Base-by-base conservation (phyloP, 108 stramenopile genomes). In the Nannochloropsis gaditana region DNA sequence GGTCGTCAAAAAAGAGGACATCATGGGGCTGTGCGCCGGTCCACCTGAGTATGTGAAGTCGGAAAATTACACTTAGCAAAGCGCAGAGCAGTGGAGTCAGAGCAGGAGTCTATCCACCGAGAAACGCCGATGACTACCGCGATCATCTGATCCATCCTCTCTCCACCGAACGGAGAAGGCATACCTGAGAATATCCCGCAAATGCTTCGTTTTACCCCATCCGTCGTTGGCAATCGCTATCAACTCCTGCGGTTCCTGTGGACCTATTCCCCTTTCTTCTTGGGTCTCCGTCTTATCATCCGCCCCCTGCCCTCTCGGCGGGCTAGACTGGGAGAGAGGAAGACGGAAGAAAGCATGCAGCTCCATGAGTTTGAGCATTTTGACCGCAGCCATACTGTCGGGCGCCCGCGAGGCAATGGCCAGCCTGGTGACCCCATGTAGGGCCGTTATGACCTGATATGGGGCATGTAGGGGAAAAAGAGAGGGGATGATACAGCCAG, bases 101-200 rank as follows among this genome's bases (percentile, higher is more conserved):
- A 31, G 0, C 31, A 31, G 1, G 31, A 31, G 31, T 31, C 31
- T 31, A 31, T 31, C 31, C 31, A 31, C 31, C 31, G 31, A 31
- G 31, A 31, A 31, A 31, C 1, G 31, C 31, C 31, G 31, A 31
- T 31, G 31, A 31, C 31, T 31, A 31, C 31, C 31, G 31, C 31
- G 31, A 31, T 31, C 31, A 31, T 31, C 31, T 31, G 31, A 31
- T 31, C 31, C 31, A 31, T 31, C 31, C 31, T 31, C 31, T 31
- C 31, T 31, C 31, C 31, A 31, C 31, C 31, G 31, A 31, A 31
- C 31, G 1, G 31, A 31, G 31, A 1, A 31, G 59, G 19, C 59
- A 73, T 73, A 73, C 59, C 59, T 73, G 19, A 73, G 59, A 73
- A 73, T 73, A 15, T 73, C 59, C 59, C 59, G 59, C 5, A 73